Base-by-base conservation (phyloP, 2,329 filamentous ascomycete species). In the Clonostachys sp. region DNA sequence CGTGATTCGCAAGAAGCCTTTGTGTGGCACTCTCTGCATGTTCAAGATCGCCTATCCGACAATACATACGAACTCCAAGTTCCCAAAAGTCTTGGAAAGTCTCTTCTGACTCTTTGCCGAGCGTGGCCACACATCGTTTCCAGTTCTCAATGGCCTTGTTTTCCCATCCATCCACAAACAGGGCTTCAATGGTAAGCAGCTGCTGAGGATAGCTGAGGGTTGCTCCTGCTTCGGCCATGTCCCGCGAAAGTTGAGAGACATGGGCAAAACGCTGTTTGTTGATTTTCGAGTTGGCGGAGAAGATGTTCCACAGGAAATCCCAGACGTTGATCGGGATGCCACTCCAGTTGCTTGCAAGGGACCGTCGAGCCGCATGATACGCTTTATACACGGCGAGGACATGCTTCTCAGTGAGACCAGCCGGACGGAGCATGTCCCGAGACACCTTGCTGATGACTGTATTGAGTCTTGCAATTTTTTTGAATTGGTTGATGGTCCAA, bases 101-200 rank as follows among this genome's bases (percentile, higher is more conserved):
- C 30, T 73, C 68, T 6, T 71, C 63, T 3, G 53, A 55, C 16
- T 68, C 65, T 1, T 71, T 59, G 1, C 78, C 80, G 13, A 87
- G 66, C 0, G 72, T 74, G 7, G 71, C 61, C 38, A 79, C 74
- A 41, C 74, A 74, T 44, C 77, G 73, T 59, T 79, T 80, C 83
- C 86, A 89, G 42, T 78, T 75, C 12, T 81, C 76, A 20, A 86
- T 63, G 0, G 85, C 86, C 53, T 79, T 74, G 6, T 70, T 67
- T 48, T 77, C 72, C 61, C 79, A 80, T 3, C 83, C 85, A 39
- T 78, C 75, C 6, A 83, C 70, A 53, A 87, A 84, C 39, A 87
- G 70, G 48, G 85, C 81, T 58, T 89, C 83, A 34, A 91, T 81
- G 34, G 83, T 83, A 30, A 85, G 67, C 16, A 91, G 66, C 53